Conservation (phyloP, 306 rosid species). For the Rosa rugosa region DNA sequence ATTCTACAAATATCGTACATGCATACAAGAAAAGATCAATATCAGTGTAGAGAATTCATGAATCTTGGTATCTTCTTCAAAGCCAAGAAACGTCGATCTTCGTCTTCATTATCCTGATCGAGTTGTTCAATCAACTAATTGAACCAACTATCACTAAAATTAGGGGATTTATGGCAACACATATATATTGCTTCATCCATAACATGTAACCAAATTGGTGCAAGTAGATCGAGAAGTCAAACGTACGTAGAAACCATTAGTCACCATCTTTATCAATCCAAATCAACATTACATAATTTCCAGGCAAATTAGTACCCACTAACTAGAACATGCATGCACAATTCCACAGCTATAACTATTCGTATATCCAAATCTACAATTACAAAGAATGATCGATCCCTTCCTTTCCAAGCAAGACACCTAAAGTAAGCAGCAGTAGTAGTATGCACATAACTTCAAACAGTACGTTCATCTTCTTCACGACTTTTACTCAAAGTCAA, state of each 20-base stretch:
- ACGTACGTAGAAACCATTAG: background rate
- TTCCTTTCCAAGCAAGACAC: slow-evolving; percentile 3
- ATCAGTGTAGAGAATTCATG: background rate
- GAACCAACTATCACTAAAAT: background rate
- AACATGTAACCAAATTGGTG: background rate
- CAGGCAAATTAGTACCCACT: background rate
- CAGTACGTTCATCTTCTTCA: background rate
- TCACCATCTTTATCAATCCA: background rate
- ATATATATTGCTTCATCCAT: background rate
- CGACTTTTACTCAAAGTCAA: slow-evolving; percentile 25
- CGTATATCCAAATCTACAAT: background rate
- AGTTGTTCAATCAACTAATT: background rate
- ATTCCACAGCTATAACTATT: background rate
- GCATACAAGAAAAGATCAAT: background rate
- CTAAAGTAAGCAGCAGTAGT: background rate
- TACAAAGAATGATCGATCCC: background rate
- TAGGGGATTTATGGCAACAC: background rate
- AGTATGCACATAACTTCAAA: slow-evolving; percentile 13
- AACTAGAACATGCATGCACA: slow-evolving; percentile 3
- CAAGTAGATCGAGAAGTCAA: background rate
- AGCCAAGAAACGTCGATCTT: background rate
- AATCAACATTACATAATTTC: background rate
- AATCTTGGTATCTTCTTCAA: background rate
- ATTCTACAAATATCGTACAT: background rate
- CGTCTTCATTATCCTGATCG: background rate